Evolutionary conservation across 1,139 yeast species (phyloP).

Genomic region (Suhomyces atakaporum): DNA sequence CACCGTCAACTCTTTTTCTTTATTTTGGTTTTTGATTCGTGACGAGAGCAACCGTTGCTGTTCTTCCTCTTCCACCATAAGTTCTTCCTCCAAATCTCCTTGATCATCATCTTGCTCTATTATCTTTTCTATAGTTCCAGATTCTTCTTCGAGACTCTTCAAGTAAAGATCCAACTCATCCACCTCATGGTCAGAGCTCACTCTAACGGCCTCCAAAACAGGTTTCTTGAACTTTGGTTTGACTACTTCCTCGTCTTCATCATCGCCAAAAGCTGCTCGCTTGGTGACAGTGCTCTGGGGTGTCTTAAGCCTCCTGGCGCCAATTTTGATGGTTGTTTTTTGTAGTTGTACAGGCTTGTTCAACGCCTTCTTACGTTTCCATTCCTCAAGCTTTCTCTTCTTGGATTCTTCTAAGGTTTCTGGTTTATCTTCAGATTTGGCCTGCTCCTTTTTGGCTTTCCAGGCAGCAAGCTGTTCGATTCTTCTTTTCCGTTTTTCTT

Average conservation of each 20-base stretch:
- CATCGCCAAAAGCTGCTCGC: constrained; percentile 20
- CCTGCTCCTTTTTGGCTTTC: constrained; percentile 40
- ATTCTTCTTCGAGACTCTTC: constrained; percentile 4
- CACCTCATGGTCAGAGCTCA: constrained; percentile 2
- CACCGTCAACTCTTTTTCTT: constrained; percentile 34
- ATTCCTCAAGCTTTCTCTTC: constrained; percentile 37
- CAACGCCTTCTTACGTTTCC: constrained; percentile 39
- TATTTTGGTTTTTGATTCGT: constrained; percentile 35
- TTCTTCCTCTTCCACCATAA: constrained; percentile 23
- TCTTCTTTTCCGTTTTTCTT: constrained; percentile 38
- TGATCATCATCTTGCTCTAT: constrained; percentile 16
- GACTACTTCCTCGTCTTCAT: constrained; percentile 19
- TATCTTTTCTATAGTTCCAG: neutral
- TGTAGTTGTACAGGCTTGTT: constrained; percentile 12
- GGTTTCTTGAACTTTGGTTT: constrained; percentile 32
- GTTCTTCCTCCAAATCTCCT: constrained; percentile 20
- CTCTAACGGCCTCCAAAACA: neutral
- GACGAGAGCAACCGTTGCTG: constrained; percentile 27
- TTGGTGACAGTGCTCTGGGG: constrained; percentile 3
- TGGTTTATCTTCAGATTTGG: constrained; percentile 11
- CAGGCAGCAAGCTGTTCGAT: constrained; percentile 45
- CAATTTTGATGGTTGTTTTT: constrained; percentile 6
- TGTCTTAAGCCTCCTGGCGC: neutral
- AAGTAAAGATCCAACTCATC: constrained; percentile 16
- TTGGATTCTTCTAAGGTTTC: neutral